Conservation (phyloP, 2,329 filamentous ascomycete genomes). For the Aspergillus candidus region DNA sequence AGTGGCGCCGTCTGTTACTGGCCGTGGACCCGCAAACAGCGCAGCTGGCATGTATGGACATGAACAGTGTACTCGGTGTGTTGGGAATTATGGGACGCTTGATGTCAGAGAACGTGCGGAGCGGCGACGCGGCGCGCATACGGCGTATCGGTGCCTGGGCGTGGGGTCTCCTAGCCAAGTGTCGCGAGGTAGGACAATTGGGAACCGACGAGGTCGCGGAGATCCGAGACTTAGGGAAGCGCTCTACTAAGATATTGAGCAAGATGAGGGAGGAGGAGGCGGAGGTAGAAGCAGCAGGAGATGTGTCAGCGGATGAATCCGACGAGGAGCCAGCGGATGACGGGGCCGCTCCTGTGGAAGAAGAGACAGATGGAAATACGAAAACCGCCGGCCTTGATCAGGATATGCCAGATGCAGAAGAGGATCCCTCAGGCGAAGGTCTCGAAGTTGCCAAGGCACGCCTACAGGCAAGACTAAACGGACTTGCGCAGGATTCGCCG, state of each 20-base stretch:
- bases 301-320: conserved; percentile 20
- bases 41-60: conserved; percentile 50
- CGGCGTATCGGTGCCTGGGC: conserved; percentile 72
- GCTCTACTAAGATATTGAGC: conserved; percentile 52
- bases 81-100: conserved; percentile 55
- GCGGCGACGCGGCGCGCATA: conserved; percentile 53
- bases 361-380: conserved; percentile 1
- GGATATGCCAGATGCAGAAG: conserved; percentile 14
- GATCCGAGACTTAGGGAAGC: conserved; percentile 72
- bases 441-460: conserved; percentile 48
- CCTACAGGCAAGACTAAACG: conserved; percentile 37
- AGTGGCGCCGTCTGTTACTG: conserved; percentile 46
- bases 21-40: conserved; percentile 43
- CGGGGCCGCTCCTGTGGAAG: not conserved
- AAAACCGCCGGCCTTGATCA: conserved; percentile 4
- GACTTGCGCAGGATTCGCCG: conserved; percentile 13
- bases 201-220: conserved; percentile 68
- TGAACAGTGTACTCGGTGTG: conserved; percentile 59
- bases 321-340: conserved; percentile 8
- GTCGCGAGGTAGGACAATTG: conserved; percentile 69
- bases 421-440: conserved; percentile 15
- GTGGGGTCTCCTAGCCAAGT: conserved; percentile 72
- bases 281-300: conserved; percentile 20
- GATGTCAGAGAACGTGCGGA: conserved; percentile 58
- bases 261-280: conserved; percentile 42